phyloP scores from a whole-genome alignment of 2,329 filamentous ascomycete genomes.

The Aspergillus candidus region DNA sequence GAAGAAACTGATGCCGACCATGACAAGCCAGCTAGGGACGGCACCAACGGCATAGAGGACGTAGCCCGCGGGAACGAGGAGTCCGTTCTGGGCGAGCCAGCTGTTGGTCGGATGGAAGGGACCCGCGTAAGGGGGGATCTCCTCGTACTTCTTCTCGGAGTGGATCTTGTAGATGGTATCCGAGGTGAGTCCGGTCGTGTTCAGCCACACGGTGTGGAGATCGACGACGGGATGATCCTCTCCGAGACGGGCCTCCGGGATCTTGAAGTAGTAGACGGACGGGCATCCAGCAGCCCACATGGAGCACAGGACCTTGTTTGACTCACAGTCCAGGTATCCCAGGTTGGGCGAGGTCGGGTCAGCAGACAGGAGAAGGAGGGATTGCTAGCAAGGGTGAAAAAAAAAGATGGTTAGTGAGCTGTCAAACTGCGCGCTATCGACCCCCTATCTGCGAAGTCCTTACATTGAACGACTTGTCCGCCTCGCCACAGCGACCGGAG shows the following conservation, averaged over 20 bases:
- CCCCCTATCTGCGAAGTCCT: slow-evolving; percentile 15
- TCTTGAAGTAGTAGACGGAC: slow-evolving; percentile 51
- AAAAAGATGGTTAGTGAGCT: slow-evolving; percentile 7
- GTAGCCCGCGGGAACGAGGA: slow-evolving; percentile 52
- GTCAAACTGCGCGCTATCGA: neutral
- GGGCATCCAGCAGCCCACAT: slow-evolving; percentile 54
- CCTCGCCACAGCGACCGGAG: slow-evolving; percentile 52
- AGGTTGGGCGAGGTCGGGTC: slow-evolving; percentile 52
- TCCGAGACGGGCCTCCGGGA: slow-evolving; percentile 48
- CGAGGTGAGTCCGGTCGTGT: slow-evolving; percentile 53
- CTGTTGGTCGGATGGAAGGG: slow-evolving; percentile 58
- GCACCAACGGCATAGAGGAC: slow-evolving; percentile 50
- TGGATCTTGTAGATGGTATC: slow-evolving; percentile 53
- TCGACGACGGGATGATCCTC: slow-evolving; percentile 49
- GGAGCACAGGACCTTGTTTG: slow-evolving; percentile 54
- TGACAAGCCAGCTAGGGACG: slow-evolving; percentile 59
- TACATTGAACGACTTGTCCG: slow-evolving; percentile 50
- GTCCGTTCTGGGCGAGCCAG: slow-evolving; percentile 46
- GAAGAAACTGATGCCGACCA: slow-evolving; percentile 57
- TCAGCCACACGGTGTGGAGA: slow-evolving; percentile 50
- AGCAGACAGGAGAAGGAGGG: slow-evolving; percentile 48
- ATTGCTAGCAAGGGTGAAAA: slow-evolving; percentile 37
- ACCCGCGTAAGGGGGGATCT: slow-evolving; percentile 50
- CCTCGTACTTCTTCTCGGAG: slow-evolving; percentile 51
- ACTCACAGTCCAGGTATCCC: slow-evolving; percentile 55